phyloP scores from a whole-genome alignment of 768 basidiomycete genomes.

The Trametes coccinea region DNA sequence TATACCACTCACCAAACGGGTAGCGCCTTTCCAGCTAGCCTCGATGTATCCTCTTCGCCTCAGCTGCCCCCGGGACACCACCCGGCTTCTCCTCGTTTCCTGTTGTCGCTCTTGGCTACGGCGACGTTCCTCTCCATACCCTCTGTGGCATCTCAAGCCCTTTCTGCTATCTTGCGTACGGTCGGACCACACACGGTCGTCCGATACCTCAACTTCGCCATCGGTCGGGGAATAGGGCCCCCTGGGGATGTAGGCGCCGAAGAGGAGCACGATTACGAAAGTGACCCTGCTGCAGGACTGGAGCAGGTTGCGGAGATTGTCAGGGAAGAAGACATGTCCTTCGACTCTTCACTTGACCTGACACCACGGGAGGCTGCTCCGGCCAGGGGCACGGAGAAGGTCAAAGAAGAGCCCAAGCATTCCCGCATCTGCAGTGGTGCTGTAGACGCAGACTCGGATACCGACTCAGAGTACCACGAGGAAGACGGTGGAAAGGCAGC shows the following conservation, averaged over 20 bases:
- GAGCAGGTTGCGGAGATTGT: conserved; percentile 61
- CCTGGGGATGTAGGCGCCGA: conserved; percentile 25
- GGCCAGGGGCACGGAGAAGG: not conserved
- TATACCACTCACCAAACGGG: conserved; percentile 21
- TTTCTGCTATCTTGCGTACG: conserved; percentile 69
- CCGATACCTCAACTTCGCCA: conserved; percentile 79
- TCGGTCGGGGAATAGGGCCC: conserved; percentile 62
- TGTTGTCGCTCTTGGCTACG: conserved; percentile 85
- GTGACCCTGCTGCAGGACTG: conserved; percentile 66
- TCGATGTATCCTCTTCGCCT: conserved; percentile 25
- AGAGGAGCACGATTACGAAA: conserved; percentile 36
- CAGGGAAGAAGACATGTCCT: conserved; percentile 34
- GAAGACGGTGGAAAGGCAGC: conserved; percentile 3
- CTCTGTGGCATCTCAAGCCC: conserved; percentile 68
- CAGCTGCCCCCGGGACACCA: conserved; percentile 57
- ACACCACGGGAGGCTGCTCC: not conserved
- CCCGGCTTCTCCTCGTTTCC: conserved; percentile 75
- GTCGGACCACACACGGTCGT: conserved; percentile 78
- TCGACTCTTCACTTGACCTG: not conserved
- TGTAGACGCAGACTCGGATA: conserved; percentile 2
- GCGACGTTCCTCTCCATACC: conserved; percentile 85
- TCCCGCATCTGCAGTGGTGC: conserved; percentile 7
- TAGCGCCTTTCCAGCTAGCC: conserved; percentile 25
- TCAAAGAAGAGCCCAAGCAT: conserved; percentile 11
- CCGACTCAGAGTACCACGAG: conserved; percentile 15